Conservation (phyloP, 2,329 filamentous ascomycete species). For the Colletotrichum cuscutae region DNA sequence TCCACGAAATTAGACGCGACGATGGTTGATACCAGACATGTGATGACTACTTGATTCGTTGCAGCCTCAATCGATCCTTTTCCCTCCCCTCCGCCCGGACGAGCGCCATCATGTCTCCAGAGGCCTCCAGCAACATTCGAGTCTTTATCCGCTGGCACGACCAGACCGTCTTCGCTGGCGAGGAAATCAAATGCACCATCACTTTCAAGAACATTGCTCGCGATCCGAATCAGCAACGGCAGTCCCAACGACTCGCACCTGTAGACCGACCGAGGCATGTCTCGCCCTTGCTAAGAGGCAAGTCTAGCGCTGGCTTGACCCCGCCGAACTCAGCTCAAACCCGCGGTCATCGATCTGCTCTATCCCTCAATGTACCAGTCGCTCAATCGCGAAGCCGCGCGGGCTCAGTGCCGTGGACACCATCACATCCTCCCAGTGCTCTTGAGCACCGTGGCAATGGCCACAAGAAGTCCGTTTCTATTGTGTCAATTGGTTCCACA, state of each 20-base stretch:
- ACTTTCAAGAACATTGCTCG: constrained; percentile 89
- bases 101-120: constrained; percentile 57
- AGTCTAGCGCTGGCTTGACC: constrained; percentile 55
- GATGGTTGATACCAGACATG: constrained; percentile 33
- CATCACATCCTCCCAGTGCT: constrained; percentile 40
- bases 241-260: constrained; percentile 37
- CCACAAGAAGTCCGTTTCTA: constrained; percentile 83
- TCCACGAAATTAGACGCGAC: constrained; percentile 20
- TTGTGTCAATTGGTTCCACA: constrained; percentile 78
- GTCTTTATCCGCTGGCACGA: constrained; percentile 97
- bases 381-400: constrained; percentile 55
- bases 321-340: constrained; percentile 53
- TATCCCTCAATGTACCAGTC: constrained; percentile 70
- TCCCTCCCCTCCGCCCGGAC: constrained; percentile 26
- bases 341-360: constrained; percentile 73
- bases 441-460: constrained; percentile 57
- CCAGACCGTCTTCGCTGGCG: constrained; percentile 94
- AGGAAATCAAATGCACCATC: constrained; percentile 94
- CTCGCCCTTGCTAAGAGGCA: constrained; percentile 57
- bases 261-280: constrained; percentile 39
- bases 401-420: constrained; percentile 59
- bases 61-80: constrained; percentile 1
- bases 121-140: constrained; percentile 77
- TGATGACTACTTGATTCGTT: constrained; percentile 27
- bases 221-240: constrained; percentile 47